Base-by-base conservation (phyloP, 805 yeast genomes). In the Metschnikowia rubicola region DNA sequence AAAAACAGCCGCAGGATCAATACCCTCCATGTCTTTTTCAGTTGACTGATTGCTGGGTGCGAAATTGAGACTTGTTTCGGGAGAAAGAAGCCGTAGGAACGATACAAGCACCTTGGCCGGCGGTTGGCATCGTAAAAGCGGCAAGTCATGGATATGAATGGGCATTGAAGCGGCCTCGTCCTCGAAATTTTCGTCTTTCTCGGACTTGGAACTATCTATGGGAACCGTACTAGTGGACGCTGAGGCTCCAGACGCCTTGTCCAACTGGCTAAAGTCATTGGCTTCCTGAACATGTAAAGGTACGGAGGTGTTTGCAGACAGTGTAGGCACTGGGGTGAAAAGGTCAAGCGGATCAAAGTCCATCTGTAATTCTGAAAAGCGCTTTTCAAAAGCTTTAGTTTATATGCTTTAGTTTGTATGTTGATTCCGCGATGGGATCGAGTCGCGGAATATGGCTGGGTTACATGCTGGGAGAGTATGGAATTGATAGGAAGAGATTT, bases 141-240 rank as follows among this genome's bases (percentile, higher is more conserved):
- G 92, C 2, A 86, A 63, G 57, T 86, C 92, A 5, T 83, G 66
- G 0, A 76, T 57, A 47, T 81, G 84, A 1, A 83, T 53, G 0
- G 76, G 74, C 49, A 62, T 49, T 35, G 59, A 60, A 5, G 53
- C 65, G 11, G 51, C 57, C 12, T 48, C 60, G 11, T 33, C 43
- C 12, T 47, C 48, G 17, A 30, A 35, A 30, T 10, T 13, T 15
- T 29, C 35, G 7, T 35, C 31, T 11, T 11, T 10, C 8, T 15
- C 35, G 17, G 11, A 12, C 10, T 29, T 19, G 26, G 7, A 3
- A 12, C 4, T 12, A 7, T 21, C 12, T 26, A 8, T 15, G 11
- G 40, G n/a, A 8, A 29, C 19, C 30, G 32, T 19, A 21, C 12
- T 29, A 17, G 11, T 15, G 10, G 7, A 15, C 26, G 7, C 26